Percentiles rank a stretch among this genome's conserved stretches.
These are phyloP conservation scores for Turritis glabra DNA, from an alignment of 345 rosid species.

Conservation along the genomic window DNA sequence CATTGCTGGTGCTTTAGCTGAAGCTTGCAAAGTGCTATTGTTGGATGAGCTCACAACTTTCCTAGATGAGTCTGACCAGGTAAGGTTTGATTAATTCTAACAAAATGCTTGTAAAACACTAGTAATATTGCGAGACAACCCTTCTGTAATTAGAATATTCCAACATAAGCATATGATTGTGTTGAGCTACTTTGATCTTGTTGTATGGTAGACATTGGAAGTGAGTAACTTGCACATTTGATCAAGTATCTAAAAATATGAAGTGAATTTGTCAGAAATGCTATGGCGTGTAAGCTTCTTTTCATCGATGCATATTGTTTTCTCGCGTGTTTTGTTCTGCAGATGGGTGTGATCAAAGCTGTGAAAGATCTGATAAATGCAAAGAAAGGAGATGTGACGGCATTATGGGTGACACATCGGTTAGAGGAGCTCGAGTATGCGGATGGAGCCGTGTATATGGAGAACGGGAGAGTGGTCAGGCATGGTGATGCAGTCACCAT, in stretches of 20 bases:
- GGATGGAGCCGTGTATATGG: slow-evolving; percentile 92
- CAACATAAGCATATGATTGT: neutral
- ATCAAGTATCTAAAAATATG: neutral
- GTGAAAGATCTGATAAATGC: slow-evolving; percentile 57
- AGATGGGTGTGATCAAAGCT: slow-evolving; percentile 91
- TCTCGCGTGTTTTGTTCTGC: neutral
- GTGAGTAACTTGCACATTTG: neutral
- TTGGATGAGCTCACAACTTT: slow-evolving; percentile 95
- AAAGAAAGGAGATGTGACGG: slow-evolving; percentile 64
- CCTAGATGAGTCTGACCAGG: slow-evolving; percentile 88
- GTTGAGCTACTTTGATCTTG: slow-evolving; percentile 5
- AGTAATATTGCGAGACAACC: neutral
- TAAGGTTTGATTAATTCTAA: slow-evolving; percentile 22
- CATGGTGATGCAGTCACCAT: slow-evolving; percentile 65
- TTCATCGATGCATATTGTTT: slow-evolving; percentile 10
- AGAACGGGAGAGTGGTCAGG: slow-evolving; percentile 70
- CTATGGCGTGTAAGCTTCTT: neutral
- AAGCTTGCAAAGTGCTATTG: slow-evolving; percentile 81
- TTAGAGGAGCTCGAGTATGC: slow-evolving; percentile 88
- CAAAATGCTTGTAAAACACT: neutral
- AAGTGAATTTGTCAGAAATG: neutral
- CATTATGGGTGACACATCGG: slow-evolving; percentile 92
- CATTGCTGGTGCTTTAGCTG: slow-evolving; percentile 96
- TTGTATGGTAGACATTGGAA: slow-evolving; percentile 1
- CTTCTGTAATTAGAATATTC: neutral